Evolutionary conservation across 192 early-diverging fungal species (phyloP), one percentile per base, ranked within the genome.

Genomic region (Coemansia nantahalensis): DNA sequence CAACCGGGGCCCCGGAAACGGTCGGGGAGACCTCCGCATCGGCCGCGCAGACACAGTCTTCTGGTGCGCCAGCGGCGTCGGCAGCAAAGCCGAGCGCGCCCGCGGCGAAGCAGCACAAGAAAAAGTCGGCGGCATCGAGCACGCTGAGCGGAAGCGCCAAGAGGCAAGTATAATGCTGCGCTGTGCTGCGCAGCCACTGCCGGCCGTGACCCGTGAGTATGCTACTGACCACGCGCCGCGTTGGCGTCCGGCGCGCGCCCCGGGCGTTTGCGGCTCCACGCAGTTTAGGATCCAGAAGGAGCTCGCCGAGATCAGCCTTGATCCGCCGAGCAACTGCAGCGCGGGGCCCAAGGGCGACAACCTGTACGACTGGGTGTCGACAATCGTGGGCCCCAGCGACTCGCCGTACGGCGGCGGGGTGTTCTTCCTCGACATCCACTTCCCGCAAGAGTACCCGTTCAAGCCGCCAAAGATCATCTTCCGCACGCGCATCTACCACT

Each of bases 311-410:
- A 98, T 97, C 62, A 86, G 85, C 54, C 79, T 96, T 39, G 92
- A 96, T 65, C 95, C 95, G 21, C 95, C 95, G 48, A 86, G 84
- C 62, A 92, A 92, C 71, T 93, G 91, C 64, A 90, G 89, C 62
- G 95, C 95, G 37, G 92, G 94, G 21, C 94, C 95, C 8, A 95
- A 95, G 53, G 93, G 92, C 24, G 95, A 96, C 67, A 93, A 93
- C 46, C 72, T 98, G 31, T 95, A 92, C 65, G 92, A 98, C 59
- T 97, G 95, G 95, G 85, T 90, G 4, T 87, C 94, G 16, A 96
- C 95, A 4, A 93, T 98, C 52, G 81, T 84, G 36, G 95, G 95
- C 8, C 95, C 95, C 9, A 72, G 80, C 48, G 90, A 83, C 34
- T 91, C 90, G 21, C 94, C 95, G 9, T 98, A 98, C 59, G 83